phyloP scores from a whole-genome alignment of 2,329 filamentous ascomycete species.

The Tricladium varicosporioides region DNA sequence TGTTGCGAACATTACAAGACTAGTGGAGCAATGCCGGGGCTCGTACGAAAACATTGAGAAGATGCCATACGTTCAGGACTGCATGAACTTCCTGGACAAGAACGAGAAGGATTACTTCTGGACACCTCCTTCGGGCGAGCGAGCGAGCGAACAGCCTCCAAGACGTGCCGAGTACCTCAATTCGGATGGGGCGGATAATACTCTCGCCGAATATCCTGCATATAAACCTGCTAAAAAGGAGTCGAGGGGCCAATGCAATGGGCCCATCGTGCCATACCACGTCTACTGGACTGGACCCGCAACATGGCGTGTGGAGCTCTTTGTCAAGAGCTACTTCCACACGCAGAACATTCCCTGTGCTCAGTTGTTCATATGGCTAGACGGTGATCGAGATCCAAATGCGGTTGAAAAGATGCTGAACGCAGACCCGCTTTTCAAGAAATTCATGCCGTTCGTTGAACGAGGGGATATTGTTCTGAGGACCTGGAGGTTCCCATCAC shows the following conservation, averaged over 20 bases:
- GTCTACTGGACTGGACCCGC: conserved; percentile 56
- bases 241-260: conserved; percentile 48
- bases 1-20: conserved; percentile 48
- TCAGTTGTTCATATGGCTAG: conserved; percentile 52
- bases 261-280: conserved; percentile 55
- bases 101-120: conserved; percentile 49
- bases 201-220: conserved; percentile 31
- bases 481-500: conserved; percentile 51
- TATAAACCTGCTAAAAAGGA: conserved; percentile 40
- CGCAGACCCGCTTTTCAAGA: conserved; percentile 49
- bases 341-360: conserved; percentile 56
- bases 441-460: conserved; percentile 51
- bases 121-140: conserved; percentile 37
- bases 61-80: conserved; percentile 53
- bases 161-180: conserved; percentile 32
- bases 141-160: conserved; percentile 34
- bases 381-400: conserved; percentile 49
- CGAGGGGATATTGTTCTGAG: conserved; percentile 51
- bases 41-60: conserved; percentile 51
- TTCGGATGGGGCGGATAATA: conserved; percentile 35
- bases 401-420: conserved; percentile 50
- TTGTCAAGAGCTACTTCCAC: conserved; percentile 55
- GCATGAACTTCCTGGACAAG: conserved; percentile 48
- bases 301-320: conserved; percentile 55
- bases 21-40: conserved; percentile 52